Evolutionary conservation across 2,329 filamentous ascomycete species (phyloP), one percentile per base, ranked within the genome.

Genomic region (Phialemonium atrogriseum): DNA sequence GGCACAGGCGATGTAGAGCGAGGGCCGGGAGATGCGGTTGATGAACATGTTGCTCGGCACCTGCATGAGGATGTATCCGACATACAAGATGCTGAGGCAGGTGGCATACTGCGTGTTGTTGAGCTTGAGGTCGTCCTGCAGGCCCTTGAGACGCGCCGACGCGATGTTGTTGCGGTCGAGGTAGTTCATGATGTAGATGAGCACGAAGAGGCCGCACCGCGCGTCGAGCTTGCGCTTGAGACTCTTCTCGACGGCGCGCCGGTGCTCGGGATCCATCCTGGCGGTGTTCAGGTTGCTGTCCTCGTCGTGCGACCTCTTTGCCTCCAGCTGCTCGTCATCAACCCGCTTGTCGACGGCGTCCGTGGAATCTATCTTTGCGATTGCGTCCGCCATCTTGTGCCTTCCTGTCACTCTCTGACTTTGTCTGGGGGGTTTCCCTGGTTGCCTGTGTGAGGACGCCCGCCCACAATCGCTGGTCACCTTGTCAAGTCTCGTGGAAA

Each of bases 131-230:
- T 83, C 79, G 7, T 62, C 60, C 35, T 80, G 70, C 13, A 84
- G 59, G 5, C 78, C 77, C 47, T 75, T 73, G 32, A 84, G 62
- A 14, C 73, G 67, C 2, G 80, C 80, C 1, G 77, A 68, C 3
- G 77, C 77, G 40, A 83, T 80, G 52, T 82, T 80, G 50, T 80
- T 80, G 21, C 76, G 62, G 45, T 80, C 76, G 18, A 77, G 62
- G 52, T 84, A 86, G 56, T 86, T 85, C 55, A 81, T 66, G 50
- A 86, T 83, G 48, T 85, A 86, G 60, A 86, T 82, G 41, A 85
- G 52, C 28, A 86, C 73, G 35, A 86, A 71, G 43, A 82, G 71
- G 61, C 51, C 78, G 60, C 52, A 86, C 37, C 80, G 68, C 13
- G 68, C 45, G 49, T 87, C 83, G 33, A 87, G 76, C 58, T 85